Percentiles rank a stretch among this genome's conserved stretches.
These are phyloP conservation scores for Gossypium schwendimanii DNA, from an alignment of 441 rosid genomes.

Conservation along the genomic window DNA sequence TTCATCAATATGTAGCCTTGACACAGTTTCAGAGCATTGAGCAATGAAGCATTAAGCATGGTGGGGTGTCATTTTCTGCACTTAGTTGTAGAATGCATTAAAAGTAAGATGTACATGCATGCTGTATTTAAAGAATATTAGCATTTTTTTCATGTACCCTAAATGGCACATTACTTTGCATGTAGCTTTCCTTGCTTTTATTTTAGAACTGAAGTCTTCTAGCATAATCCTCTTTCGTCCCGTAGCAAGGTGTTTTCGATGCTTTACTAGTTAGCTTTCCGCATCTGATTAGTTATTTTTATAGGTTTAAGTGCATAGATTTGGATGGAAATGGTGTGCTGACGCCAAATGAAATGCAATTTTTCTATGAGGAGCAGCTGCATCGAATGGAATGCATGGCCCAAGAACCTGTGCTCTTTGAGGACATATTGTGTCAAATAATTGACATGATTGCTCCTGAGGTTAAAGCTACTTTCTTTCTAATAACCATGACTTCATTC, in stretches of 20 bases:
- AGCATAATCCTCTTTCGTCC: not conserved
- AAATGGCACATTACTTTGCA: not conserved
- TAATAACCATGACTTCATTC: not conserved
- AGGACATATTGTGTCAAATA: slow-evolving; percentile 58
- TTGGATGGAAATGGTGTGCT: no score
- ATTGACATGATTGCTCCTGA: slow-evolving; percentile 60
- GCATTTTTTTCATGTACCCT: not conserved
- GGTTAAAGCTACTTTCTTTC: slow-evolving; percentile 25
- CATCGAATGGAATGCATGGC: slow-evolving; percentile 70
- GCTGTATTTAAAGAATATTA: not conserved
- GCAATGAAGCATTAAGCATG: not conserved
- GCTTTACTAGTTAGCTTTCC: not conserved
- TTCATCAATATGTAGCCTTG: not conserved
- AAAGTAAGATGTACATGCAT: not conserved
- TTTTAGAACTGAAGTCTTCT: not conserved
- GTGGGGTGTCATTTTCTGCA: not conserved
- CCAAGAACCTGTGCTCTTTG: slow-evolving; percentile 49
- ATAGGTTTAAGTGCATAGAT: slow-evolving; percentile 53
- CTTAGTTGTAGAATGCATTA: not conserved
- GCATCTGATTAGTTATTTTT: not conserved
- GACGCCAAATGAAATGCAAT: no score
- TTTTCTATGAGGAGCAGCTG: slow-evolving; percentile 50
- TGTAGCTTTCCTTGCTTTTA: not conserved
- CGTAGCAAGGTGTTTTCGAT: not conserved
- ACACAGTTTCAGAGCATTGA: not conserved